A percentile compares a stretch with the other conserved stretches of the same genome.
Evolutionary conservation across 2,329 filamentous ascomycete species (phyloP).

Genomic region (Torrubiella hemipterigena): DNA sequence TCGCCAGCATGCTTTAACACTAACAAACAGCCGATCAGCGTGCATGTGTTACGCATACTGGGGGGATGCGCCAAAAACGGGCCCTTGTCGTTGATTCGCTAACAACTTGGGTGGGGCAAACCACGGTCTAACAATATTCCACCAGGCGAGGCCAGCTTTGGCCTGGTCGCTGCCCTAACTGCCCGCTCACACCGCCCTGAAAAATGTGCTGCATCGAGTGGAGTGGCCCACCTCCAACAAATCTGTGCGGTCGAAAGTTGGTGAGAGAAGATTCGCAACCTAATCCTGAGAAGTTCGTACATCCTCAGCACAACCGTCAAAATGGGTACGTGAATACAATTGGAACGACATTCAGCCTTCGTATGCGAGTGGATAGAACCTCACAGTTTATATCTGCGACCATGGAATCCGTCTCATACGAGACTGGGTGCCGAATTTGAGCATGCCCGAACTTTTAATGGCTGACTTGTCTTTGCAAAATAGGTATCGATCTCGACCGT

Average conservation of each 20-base stretch:
- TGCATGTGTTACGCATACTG: no score
- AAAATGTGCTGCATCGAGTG: constrained; percentile 5
- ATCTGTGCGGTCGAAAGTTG: no score
- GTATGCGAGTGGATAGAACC: constrained; percentile 37
- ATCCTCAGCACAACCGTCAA: constrained; percentile 32
- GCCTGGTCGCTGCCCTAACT: constrained; percentile 37
- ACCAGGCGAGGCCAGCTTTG: no score
- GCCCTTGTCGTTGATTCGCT: no score
- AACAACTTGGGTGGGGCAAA: no score
- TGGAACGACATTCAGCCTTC: constrained; percentile 23
- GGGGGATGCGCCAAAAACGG: no score
- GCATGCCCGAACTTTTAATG: constrained; percentile 52
- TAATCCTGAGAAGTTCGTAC: no score
- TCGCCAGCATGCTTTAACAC: no score
- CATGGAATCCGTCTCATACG: constrained; percentile 8
- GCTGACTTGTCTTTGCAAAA: constrained; percentile 43
- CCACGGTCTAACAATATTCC: no score
- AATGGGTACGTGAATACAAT: constrained; percentile 49
- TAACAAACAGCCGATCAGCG: no score
- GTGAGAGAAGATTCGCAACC: no score
- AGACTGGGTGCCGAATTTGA: constrained; percentile 33
- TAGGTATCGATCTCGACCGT: constrained; percentile 61
- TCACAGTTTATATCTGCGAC: constrained; percentile 5
- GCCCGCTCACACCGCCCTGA: constrained; percentile 28
- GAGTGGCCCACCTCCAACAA: constrained; percentile 9